Evolutionary conservation across 192 early-diverging fungal genomes (phyloP).

Genomic region (Kappamyces sp.): DNA sequence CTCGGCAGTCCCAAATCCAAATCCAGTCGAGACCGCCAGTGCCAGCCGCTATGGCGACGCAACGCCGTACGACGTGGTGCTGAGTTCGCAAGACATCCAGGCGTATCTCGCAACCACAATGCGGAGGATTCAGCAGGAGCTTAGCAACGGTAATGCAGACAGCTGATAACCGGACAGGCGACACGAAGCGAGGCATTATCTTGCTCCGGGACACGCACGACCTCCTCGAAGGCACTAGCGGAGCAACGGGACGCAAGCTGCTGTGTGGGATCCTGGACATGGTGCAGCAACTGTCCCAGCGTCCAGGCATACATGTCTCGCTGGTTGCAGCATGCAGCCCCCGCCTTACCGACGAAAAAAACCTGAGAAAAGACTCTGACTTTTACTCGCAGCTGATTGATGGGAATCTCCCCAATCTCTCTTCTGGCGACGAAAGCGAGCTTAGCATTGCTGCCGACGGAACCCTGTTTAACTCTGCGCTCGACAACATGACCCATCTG

Average conservation of each 20-base stretch:
- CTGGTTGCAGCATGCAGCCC: conserved; percentile 32
- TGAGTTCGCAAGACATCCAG: not conserved
- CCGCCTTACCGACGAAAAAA: conserved; percentile 18
- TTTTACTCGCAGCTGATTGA: conserved; percentile 27
- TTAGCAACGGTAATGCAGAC: not conserved
- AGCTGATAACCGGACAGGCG: not conserved
- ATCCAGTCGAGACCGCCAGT: not conserved
- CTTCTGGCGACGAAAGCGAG: conserved; percentile 2
- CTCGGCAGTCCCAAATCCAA: not conserved
- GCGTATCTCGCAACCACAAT: not conserved
- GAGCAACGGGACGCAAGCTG: conserved; percentile 17
- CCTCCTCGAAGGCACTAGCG: conserved; percentile 23
- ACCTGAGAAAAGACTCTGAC: conserved; percentile 15
- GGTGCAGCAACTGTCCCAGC: conserved; percentile 14
- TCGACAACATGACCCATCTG: conserved; percentile 31
- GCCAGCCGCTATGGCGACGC: not conserved
- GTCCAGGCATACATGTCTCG: conserved; percentile 20
- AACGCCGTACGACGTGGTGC: not conserved
- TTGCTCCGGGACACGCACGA: conserved; percentile 28
- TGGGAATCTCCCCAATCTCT: not conserved
- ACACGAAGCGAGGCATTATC: not conserved
- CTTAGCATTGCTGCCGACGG: conserved; percentile 7
- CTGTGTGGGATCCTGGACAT: conserved; percentile 24
- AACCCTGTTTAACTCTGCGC: conserved; percentile 22
- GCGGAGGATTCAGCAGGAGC: not conserved